Conservation (phyloP, 305 asterid species). For the Rubia tinctorum region DNA sequence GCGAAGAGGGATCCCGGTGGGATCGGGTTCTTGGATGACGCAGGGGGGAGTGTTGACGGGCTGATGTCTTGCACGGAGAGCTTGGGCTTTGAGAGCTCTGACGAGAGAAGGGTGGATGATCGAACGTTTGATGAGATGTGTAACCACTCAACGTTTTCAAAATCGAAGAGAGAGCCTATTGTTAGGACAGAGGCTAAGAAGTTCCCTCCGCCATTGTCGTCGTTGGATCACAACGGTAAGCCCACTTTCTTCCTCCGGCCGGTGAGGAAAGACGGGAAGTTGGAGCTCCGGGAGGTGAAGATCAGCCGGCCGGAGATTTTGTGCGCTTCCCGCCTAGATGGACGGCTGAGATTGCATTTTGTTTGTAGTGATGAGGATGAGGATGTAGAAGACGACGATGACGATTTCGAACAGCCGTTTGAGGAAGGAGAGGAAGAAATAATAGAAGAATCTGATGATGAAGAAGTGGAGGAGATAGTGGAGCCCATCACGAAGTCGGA, state of each 20-base stretch:
- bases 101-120: conserved; percentile 28
- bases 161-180: conserved; percentile 4
- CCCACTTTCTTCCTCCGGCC: conserved; percentile 32
- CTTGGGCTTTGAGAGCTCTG: conserved; percentile 37
- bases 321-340: conserved; percentile 30
- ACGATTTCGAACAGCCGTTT: background rate
- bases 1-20: conserved; percentile 26
- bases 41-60: conserved; percentile 33
- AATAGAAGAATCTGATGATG: background rate
- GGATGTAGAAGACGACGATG: background rate
- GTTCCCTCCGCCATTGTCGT: conserved; percentile 38
- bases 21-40: conserved; percentile 28
- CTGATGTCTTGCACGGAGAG: conserved; percentile 40
- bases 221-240: conserved; percentile 26
- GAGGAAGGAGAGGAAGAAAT: background rate
- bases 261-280: conserved; percentile 33
- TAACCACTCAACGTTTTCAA: background rate
- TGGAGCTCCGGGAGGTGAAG: conserved; percentile 28
- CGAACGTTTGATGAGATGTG: background rate
- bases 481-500: background rate
- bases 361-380: conserved; percentile 9
- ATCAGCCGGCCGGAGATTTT: conserved; percentile 21
- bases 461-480: background rate
- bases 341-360: conserved; percentile 34
- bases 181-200: conserved; percentile 22